Evolutionary conservation across 805 yeast genomes (phyloP), one percentile per base, ranked within the genome.

Genomic region (Yamadazyma kitorensis): DNA sequence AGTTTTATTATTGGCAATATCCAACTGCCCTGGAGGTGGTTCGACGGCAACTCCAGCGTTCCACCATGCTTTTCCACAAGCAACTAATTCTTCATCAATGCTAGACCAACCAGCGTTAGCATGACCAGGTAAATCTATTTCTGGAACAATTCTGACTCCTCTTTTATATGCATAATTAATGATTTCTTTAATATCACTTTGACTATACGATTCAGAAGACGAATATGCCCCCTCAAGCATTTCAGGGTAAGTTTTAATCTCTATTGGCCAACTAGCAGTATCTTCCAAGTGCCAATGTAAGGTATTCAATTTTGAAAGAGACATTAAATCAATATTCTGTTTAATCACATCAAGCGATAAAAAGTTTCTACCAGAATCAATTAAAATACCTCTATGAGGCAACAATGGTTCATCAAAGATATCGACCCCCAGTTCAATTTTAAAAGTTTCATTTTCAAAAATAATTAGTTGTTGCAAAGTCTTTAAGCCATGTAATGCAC

Each of bases 11-110:
- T 54, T 42, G 29, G 61, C 28, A 30, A 64, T 51, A 33, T 65
- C 65, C 25, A 67, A 46, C 41, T 66, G 71, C 6, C 72, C 72
- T 12, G 69, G 59, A 15, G 63, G 63, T 10, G 72, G 70, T 44
- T 63, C 67, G 11, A 48, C 56, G 4, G 69, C 64, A 15, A 38
- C 45, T 24, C 50, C 60, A 54, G 54, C 48, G 27, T 31, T 17
- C 57, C 59, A 56, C 34, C 51, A 47, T 3, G 41, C 31, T 27
- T 57, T 35, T 3, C 47, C 54, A 47, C 71, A 65, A 1, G 61
- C 52, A 19, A 64, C 49, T 20, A 61, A 34, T 10, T 26, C 25
- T 10, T 40, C 34, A 39, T 61, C 59, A 20, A 62, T 45, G 31
- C 49, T 55, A 23, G 39, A 39, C 64, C 64, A 67, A 3, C 72